Conservation (phyloP, 2,329 filamentous ascomycete species). For the Botryotinia globosa region DNA sequence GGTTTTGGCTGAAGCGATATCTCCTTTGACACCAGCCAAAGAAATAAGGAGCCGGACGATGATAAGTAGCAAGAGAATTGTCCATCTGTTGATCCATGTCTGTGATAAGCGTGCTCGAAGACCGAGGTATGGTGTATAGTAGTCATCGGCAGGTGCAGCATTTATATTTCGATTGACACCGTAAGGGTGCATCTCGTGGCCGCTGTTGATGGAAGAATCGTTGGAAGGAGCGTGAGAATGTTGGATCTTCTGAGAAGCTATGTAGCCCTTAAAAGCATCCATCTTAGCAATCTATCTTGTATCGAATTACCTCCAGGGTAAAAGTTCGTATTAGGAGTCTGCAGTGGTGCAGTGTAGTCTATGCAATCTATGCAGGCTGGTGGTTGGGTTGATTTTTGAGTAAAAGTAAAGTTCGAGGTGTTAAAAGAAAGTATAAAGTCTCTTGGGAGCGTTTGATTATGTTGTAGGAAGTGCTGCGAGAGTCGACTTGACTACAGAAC, state of each 20-base stretch:
- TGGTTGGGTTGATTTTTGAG: conserved; percentile 10
- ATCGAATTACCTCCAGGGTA: conserved; percentile 11
- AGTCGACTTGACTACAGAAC: conserved; percentile 13
- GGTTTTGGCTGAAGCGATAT: conserved; percentile 71
- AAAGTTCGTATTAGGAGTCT: background rate
- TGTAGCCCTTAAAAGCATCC: conserved; percentile 34
- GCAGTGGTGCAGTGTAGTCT: conserved; percentile 7
- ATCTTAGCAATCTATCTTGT: conserved; percentile 34
- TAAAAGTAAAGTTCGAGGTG: background rate
- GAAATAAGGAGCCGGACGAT: conserved; percentile 78
- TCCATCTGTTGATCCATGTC: conserved; percentile 98
- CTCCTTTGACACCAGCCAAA: conserved; percentile 66
- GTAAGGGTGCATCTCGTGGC: conserved; percentile 37
- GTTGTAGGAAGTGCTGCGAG: conserved; percentile 6
- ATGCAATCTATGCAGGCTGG: conserved; percentile 13
- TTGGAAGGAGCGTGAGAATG: conserved; percentile 34
- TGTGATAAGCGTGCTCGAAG: conserved; percentile 87
- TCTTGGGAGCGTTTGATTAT: background rate
- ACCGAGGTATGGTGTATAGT: conserved; percentile 87
- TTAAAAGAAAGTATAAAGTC: background rate
- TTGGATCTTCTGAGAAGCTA: conserved; percentile 36
- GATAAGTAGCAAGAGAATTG: conserved; percentile 80
- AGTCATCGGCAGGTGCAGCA: conserved; percentile 51
- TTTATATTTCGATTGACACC: conserved; percentile 18
- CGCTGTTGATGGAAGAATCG: conserved; percentile 40